Evolutionary conservation across 331 rosid species (phyloP).

Genomic region (Erythrophleum ivorense): DNA sequence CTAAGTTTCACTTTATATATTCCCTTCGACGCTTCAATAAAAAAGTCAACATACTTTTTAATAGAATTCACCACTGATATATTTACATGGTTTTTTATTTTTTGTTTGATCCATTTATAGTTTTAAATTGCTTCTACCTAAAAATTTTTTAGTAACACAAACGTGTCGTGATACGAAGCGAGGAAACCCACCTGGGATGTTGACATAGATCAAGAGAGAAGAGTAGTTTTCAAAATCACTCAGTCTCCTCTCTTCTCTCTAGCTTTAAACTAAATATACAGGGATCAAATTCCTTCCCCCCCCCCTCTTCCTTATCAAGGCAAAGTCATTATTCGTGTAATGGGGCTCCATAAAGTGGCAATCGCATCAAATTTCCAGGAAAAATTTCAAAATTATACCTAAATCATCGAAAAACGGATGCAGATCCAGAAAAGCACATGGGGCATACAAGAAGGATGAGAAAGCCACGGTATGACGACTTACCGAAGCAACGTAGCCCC

Average conservation of each 20-base stretch:
- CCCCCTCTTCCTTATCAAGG: no score
- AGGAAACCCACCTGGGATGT: background rate
- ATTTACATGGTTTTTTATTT: background rate
- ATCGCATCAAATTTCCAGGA: background rate
- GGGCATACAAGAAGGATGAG: background rate
- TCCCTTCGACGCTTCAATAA: no score
- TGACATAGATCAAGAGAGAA: no score
- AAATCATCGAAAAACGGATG: background rate
- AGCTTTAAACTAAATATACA: no score
- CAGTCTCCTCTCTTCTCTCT: no score
- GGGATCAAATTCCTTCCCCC: no score
- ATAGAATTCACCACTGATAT: background rate
- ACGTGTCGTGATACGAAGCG: background rate
- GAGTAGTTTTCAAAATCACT: no score
- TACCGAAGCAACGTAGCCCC: constrained; percentile 7
- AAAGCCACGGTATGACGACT: background rate
- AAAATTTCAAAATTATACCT: background rate
- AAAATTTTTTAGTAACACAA: background rate
- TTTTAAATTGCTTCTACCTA: background rate
- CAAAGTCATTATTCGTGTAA: no score
- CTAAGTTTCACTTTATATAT: background rate
- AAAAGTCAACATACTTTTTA: background rate
- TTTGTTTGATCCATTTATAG: background rate
- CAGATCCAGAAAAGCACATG: constrained; percentile 21
- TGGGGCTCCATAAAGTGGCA: no score